Percentiles rank a stretch among this genome's conserved stretches.
These are phyloP conservation scores for sunflower (Helianthus annuus) DNA, from an alignment of 129 eudicot genomes.

Conservation along the genomic window HanXRQr2.0-SUNRISE NC_035442.2:31614297-31614796, in stretches of 20 bases:
- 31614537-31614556: background rate
- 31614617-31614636: slow-evolving; percentile 27
- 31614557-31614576: slow-evolving; percentile 11
- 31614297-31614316: no score
- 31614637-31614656: background rate
- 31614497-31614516: slow-evolving; percentile 26
- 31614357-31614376: background rate
- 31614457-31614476: background rate
- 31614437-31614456: slow-evolving; percentile 32
- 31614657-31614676: background rate
- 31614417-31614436: slow-evolving; percentile 13
- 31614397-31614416: slow-evolving; percentile 13
- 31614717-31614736: slow-evolving; percentile 76
- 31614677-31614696: slow-evolving; percentile 37
- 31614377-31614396: background rate
- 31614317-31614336: background rate
- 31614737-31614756: slow-evolving; percentile 80
- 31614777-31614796: slow-evolving; percentile 68
- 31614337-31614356: background rate
- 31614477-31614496: slow-evolving; percentile 27
- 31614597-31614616: no score
- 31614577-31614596: no score
- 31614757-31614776: slow-evolving; percentile 60
- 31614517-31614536: slow-evolving; percentile 23
- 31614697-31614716: slow-evolving; percentile 77